Evolutionary conservation across 2,329 filamentous ascomycete species (phyloP).

Genomic region (Acrocalymma vagum): DNA sequence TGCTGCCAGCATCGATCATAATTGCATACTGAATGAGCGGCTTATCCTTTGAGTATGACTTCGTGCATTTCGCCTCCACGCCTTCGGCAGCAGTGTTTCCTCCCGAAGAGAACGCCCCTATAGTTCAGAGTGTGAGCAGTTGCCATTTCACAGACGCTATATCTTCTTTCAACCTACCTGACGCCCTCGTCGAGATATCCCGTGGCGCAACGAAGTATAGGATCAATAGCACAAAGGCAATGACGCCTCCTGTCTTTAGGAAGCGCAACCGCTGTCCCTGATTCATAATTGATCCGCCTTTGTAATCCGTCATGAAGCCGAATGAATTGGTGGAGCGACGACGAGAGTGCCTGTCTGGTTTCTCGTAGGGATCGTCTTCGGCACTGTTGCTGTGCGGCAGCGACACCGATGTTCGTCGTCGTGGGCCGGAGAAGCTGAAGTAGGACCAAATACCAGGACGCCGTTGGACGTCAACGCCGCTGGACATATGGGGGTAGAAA

Average conservation of each 20-base stretch:
- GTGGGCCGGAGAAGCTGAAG: constrained; percentile 59
- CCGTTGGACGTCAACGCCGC: constrained; percentile 59
- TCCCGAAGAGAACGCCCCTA: constrained; percentile 32
- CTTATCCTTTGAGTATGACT: constrained; percentile 85
- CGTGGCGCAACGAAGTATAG: constrained; percentile 63
- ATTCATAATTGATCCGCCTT: constrained; percentile 64
- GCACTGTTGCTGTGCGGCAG: constrained; percentile 50
- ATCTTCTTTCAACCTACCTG: constrained; percentile 24
- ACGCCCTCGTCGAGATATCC: constrained; percentile 33
- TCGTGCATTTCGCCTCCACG: constrained; percentile 77
- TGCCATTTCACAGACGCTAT: not conserved
- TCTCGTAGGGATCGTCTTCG: constrained; percentile 55
- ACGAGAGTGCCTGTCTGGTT: constrained; percentile 53
- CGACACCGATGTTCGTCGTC: constrained; percentile 61
- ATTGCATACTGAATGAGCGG: constrained; percentile 96
- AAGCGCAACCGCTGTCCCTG: constrained; percentile 68
- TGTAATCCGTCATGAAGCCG: constrained; percentile 53
- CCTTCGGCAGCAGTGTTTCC: constrained; percentile 62
- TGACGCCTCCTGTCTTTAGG: constrained; percentile 68
- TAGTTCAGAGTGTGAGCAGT: constrained; percentile 3
- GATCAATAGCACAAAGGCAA: constrained; percentile 66
- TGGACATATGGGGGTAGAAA: constrained; percentile 58
- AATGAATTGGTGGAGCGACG: constrained; percentile 44
- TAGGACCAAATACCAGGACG: constrained; percentile 63
- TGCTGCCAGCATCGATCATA: constrained; percentile 99